Conservation (phyloP, 352 stramenopile species). For the Phytophthora pistaciae region DNA sequence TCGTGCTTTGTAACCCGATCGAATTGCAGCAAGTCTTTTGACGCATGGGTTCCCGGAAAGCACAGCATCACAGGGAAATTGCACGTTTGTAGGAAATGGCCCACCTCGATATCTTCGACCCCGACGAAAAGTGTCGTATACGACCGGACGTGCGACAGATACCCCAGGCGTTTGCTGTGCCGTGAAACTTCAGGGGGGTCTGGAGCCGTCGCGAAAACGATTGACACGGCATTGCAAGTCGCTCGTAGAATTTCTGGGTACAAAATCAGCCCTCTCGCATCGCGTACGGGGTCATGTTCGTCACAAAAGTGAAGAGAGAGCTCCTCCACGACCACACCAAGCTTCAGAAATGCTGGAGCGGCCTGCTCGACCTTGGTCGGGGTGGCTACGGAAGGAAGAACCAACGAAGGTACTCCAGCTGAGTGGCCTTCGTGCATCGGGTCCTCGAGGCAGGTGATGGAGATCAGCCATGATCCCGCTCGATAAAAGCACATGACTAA, state of each 20-base stretch:
- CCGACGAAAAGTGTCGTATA: slow-evolving; percentile 68
- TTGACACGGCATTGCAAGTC: slow-evolving; percentile 40
- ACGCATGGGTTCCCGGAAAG: slow-evolving; percentile 42
- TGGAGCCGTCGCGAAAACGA: slow-evolving; percentile 59
- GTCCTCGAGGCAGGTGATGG: slow-evolving; percentile 72
- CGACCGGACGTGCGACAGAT: slow-evolving; percentile 69
- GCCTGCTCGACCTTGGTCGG: slow-evolving; percentile 9
- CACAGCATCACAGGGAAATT: slow-evolving; percentile 80
- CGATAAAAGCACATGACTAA: slow-evolving; percentile 76
- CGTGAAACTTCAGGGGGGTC: slow-evolving; percentile 61
- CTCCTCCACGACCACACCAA: slow-evolving; percentile 50
- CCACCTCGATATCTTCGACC: slow-evolving; percentile 62
- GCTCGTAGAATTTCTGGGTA: slow-evolving; percentile 73
- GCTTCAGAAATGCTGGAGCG: slow-evolving; percentile 37
- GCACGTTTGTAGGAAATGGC: slow-evolving; percentile 78
- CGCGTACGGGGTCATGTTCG: slow-evolving; percentile 54
- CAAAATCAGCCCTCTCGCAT: slow-evolving; percentile 43
- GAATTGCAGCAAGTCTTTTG: slow-evolving; percentile 41
- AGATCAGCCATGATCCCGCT: slow-evolving; percentile 77
- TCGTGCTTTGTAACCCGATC: slow-evolving; percentile 55
- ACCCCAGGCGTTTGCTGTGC: slow-evolving; percentile 62
- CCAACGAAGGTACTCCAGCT: slow-evolving; percentile 16
- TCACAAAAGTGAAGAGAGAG: slow-evolving; percentile 74
- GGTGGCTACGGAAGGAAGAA: slow-evolving; percentile 26
- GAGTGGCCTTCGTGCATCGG: slow-evolving; percentile 30